Evolutionary conservation across 768 basidiomycete genomes (phyloP).

Genomic region (Termitomyces sp.): DNA sequence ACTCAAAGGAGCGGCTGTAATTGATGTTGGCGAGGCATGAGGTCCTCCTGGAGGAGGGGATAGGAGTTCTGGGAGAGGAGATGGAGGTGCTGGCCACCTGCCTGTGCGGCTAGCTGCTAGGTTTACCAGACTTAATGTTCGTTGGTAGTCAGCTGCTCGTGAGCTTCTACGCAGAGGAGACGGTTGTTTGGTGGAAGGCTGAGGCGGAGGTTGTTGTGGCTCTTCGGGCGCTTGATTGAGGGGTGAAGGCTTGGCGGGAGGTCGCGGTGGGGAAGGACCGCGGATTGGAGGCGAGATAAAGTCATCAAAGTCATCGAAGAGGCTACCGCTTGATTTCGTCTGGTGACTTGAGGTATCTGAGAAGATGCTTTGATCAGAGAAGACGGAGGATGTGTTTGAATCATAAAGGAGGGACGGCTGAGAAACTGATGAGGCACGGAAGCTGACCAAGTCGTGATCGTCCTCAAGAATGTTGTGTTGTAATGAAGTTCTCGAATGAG

Average conservation of each 20-base stretch:
- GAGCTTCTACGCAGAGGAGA: constrained; percentile 21
- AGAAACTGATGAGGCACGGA: constrained; percentile 26
- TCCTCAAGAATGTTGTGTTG: constrained; percentile 17
- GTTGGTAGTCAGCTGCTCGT: constrained; percentile 42
- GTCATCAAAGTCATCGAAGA: constrained; percentile 20
- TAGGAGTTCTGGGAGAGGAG: constrained; percentile 17
- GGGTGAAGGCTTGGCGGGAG: constrained; percentile 26
- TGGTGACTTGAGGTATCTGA: constrained; percentile 14
- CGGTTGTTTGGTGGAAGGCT: constrained; percentile 11
- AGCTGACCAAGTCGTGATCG: constrained; percentile 54
- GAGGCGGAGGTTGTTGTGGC: not conserved
- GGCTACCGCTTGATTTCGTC: constrained; percentile 5
- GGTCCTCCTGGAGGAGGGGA: constrained; percentile 17
- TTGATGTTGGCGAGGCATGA: constrained; percentile 8
- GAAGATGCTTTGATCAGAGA: constrained; percentile 14
- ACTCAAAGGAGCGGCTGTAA: not conserved
- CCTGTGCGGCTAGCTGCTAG: constrained; percentile 44
- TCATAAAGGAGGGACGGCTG: constrained; percentile 11
- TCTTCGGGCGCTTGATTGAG: constrained; percentile 3
- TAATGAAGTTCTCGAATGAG: constrained; percentile 20
- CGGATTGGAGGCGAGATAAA: constrained; percentile 35
- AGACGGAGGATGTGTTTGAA: constrained; percentile 18
- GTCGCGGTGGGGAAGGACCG: constrained; percentile 42
- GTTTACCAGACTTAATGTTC: constrained; percentile 53
- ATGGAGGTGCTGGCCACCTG: constrained; percentile 34